Conservation (phyloP, 108 stramenopile species). For the Aureococcus anophagefferens region DNA sequence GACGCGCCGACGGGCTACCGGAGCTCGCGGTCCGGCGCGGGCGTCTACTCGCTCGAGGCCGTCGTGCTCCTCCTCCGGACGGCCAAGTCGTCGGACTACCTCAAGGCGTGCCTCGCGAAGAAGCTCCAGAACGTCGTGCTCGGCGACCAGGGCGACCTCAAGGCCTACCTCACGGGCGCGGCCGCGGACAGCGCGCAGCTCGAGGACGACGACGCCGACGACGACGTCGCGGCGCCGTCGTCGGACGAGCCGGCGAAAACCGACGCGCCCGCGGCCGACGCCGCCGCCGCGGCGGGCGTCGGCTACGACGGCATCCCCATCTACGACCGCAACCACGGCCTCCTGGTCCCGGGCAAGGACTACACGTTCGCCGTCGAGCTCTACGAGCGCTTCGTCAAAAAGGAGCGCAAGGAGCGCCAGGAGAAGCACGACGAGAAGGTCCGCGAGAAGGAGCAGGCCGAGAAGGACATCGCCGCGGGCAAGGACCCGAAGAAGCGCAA, state of each 20-base stretch:
- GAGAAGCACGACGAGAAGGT: too few relatives aligned
- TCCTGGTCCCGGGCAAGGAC: background rate
- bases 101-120: background rate
- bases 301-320: background rate
- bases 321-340: background rate
- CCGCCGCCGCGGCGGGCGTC: background rate
- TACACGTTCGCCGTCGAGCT: background rate
- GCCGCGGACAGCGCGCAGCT: too few relatives aligned
- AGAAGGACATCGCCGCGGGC: too few relatives aligned
- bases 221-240: background rate
- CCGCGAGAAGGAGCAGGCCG: background rate
- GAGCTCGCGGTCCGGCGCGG: background rate
- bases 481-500: background rate
- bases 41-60: background rate
- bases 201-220: too few relatives aligned
- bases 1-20: background rate
- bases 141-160: too few relatives aligned
- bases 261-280: background rate
- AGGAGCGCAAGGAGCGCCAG: too few relatives aligned
- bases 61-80: background rate
- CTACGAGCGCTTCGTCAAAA: background rate
- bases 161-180: too few relatives aligned
- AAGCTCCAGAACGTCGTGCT: background rate
- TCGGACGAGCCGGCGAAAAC: background rate
- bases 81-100: background rate